Conservation (phyloP, 2,329 filamentous ascomycete species). For the Colletotrichum higginsianum region DNA sequence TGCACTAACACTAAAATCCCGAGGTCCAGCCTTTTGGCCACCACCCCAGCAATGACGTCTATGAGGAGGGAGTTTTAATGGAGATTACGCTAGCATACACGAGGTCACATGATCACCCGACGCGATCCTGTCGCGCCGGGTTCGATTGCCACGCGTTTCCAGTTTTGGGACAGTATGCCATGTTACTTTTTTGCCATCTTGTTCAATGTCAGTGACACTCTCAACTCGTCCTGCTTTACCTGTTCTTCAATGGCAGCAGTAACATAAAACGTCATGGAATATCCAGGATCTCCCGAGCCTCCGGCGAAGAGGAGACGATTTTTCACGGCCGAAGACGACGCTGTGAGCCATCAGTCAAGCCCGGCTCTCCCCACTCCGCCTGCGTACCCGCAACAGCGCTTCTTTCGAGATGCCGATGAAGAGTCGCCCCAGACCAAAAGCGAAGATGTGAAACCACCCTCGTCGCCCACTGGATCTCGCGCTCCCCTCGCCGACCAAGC, state of each 20-base stretch:
- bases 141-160: slow-evolving; percentile 56
- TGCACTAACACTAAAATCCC: slow-evolving; percentile 11
- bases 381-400: slow-evolving; percentile 51
- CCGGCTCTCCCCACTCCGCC: slow-evolving; percentile 38
- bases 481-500: slow-evolving; percentile 45
- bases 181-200: neutral
- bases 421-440: slow-evolving; percentile 46
- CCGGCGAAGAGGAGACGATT: slow-evolving; percentile 64
- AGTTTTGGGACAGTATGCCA: slow-evolving; percentile 16
- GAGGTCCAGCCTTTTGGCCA: slow-evolving; percentile 22
- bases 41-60: slow-evolving; percentile 34
- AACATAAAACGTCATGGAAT: slow-evolving; percentile 54
- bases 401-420: slow-evolving; percentile 55
- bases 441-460: slow-evolving; percentile 31
- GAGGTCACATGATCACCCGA: slow-evolving; percentile 59
- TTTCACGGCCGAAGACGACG: slow-evolving; percentile 57
- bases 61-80: slow-evolving; percentile 23
- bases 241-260: neutral
- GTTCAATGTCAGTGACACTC: neutral
- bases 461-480: slow-evolving; percentile 40
- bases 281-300: slow-evolving; percentile 57
- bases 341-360: slow-evolving; percentile 36
- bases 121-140: slow-evolving; percentile 53
- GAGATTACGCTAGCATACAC: slow-evolving; percentile 44
- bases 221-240: neutral